Percentiles rank a stretch among this genome's conserved stretches.
phyloP scores from a whole-genome alignment of 1,284 basidiomycete species.

The Melampsora americana region DNA sequence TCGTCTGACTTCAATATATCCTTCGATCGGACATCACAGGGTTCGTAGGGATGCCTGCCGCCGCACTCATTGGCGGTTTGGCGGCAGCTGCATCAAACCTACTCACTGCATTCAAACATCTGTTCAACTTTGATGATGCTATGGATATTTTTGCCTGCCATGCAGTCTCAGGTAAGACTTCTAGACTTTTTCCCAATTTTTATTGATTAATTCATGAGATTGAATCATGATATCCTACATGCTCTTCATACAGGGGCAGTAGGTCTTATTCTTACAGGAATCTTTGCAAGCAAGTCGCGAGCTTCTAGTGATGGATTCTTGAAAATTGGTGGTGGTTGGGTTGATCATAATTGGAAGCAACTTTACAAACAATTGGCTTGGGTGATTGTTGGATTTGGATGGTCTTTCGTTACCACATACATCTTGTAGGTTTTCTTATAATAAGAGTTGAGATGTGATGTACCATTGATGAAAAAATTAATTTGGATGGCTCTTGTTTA shows the following conservation, averaged over 20 bases:
- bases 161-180: constrained; percentile 45
- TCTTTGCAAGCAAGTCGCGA: constrained; percentile 76
- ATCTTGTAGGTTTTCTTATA: constrained; percentile 49
- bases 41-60: constrained; percentile 59
- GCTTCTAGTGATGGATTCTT: constrained; percentile 65
- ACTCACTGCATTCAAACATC: constrained; percentile 71
- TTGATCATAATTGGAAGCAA: constrained; percentile 67
- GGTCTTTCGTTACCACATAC: constrained; percentile 59
- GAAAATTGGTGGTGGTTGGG: constrained; percentile 66
- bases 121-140: constrained; percentile 69
- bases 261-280: constrained; percentile 52
- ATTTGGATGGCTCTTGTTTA: constrained; percentile 46
- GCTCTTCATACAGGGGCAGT: constrained; percentile 47
- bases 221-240: constrained; percentile 64
- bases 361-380: constrained; percentile 80
- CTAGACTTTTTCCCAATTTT: constrained; percentile 12
- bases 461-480: constrained; percentile 21
- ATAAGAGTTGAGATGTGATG: not conserved
- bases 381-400: constrained; percentile 65
- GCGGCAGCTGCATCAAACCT: constrained; percentile 77
- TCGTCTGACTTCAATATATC: no score
- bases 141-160: constrained; percentile 57
- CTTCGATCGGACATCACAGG: constrained; percentile 48
- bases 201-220: constrained; percentile 19
- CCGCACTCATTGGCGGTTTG: constrained; percentile 68